Percentiles rank a stretch among this genome's conserved stretches.
These are phyloP conservation scores for Pisolithus microcarpus DNA, from an alignment of 768 basidiomycete species.

Conservation along the genomic window DNA sequence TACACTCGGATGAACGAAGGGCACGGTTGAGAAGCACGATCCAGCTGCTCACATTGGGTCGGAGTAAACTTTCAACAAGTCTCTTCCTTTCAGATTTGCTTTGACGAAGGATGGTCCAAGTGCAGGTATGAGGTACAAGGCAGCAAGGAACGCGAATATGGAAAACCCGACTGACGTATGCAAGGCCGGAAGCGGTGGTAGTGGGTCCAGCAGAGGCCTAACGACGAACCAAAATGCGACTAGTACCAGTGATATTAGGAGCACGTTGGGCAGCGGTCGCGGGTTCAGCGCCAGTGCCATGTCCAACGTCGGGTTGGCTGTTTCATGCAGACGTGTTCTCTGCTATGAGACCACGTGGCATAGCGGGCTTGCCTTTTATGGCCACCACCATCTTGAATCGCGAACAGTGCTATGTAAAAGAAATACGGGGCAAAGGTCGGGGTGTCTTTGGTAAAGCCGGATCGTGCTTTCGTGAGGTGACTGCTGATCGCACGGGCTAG, in stretches of 20 bases:
- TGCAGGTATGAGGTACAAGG: conserved; percentile 71
- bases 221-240: conserved; percentile 67
- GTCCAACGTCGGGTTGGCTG: neutral
- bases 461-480: neutral
- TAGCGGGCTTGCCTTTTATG: conserved; percentile 10
- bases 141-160: conserved; percentile 70
- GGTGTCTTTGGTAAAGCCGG: conserved; percentile 52
- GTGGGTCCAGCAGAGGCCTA: conserved; percentile 62
- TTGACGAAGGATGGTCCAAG: conserved; percentile 74
- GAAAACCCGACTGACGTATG: conserved; percentile 80
- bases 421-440: conserved; percentile 44
- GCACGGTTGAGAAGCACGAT: neutral
- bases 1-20: neutral
- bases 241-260: conserved; percentile 57
- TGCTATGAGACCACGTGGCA: conserved; percentile 4
- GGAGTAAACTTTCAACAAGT: conserved; percentile 76
- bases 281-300: conserved; percentile 28
- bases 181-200: conserved; percentile 63
- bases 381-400: conserved; percentile 32
- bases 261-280: conserved; percentile 43
- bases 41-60: conserved; percentile 53
- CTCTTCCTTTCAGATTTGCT: conserved; percentile 78
- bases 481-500: conserved; percentile 18
- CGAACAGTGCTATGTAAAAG: conserved; percentile 42
- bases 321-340: neutral